A percentile compares a stretch with the other conserved stretches of the same genome.
These are phyloP conservation scores for Pilaira anomala DNA, from an alignment of 192 early-diverging fungal species.

Conservation along the genomic window DNA sequence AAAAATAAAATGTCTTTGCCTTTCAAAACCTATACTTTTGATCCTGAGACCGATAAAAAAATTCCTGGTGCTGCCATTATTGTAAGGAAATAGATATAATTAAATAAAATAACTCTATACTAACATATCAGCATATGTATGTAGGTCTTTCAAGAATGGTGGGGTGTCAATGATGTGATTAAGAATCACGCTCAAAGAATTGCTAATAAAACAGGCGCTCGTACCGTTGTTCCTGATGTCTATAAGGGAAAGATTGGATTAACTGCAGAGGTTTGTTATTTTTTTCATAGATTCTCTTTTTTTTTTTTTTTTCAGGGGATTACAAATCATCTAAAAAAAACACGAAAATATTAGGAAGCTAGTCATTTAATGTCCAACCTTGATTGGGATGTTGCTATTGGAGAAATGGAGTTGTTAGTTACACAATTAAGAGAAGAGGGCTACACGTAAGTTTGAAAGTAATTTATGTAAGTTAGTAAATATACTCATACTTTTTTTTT, in stretches of 20 bases:
- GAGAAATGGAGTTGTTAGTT: constrained; percentile 22
- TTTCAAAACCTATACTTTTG: constrained; percentile 22
- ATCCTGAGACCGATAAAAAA: constrained; percentile 12
- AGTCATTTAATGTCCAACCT: constrained; percentile 47
- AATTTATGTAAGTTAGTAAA: neutral
- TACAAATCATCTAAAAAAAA: neutral
- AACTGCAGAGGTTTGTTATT: constrained; percentile 36
- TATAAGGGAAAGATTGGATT: constrained; percentile 49
- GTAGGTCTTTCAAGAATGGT: constrained; percentile 34
- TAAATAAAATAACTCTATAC: neutral
- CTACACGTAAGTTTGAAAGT: constrained; percentile 14
- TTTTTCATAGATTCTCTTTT: too few species aligned
- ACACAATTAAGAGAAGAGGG: constrained; percentile 17
- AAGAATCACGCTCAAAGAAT: constrained; percentile 46
- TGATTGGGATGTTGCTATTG: constrained; percentile 42
- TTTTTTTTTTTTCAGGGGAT: too few species aligned
- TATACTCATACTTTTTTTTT: neutral
- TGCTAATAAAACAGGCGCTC: constrained; percentile 40
- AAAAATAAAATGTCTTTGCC: constrained; percentile 17
- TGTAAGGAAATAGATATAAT: constrained; percentile 11
- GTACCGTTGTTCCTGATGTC: constrained; percentile 43
- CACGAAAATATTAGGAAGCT: too few species aligned
- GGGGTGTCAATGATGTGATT: constrained; percentile 45
- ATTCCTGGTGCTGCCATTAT: constrained; percentile 21
- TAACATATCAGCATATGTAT: too few species aligned